Conservation (phyloP, 768 basidiomycete genomes). For the Naematelia aurantialba region DNA sequence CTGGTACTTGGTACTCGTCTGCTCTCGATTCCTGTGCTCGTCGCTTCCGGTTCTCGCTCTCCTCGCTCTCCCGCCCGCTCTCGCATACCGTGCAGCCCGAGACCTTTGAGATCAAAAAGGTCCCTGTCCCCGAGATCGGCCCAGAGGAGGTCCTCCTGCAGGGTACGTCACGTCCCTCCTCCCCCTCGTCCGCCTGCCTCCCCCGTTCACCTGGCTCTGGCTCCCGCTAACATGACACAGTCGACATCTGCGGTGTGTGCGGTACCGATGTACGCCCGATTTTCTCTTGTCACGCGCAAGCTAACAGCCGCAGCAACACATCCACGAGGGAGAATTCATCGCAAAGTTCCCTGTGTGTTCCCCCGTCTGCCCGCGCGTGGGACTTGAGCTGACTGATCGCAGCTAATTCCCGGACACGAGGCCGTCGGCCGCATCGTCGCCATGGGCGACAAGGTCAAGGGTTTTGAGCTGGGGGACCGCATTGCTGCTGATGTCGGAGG, state of each 20-base stretch:
- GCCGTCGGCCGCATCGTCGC: slow-evolving; percentile 69
- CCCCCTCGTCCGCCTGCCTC: slow-evolving; percentile 2
- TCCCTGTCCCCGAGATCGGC: slow-evolving; percentile 63
- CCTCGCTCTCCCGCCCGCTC: background rate
- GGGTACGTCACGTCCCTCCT: slow-evolving; percentile 53
- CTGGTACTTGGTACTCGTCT: background rate
- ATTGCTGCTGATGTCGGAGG: slow-evolving; percentile 75
- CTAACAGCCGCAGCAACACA: slow-evolving; percentile 52
- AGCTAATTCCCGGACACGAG: slow-evolving; percentile 73
- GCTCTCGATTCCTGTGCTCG: background rate
- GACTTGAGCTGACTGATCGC: slow-evolving; percentile 26
- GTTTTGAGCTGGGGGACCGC: slow-evolving; percentile 72
- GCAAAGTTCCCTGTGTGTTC: slow-evolving; percentile 62
- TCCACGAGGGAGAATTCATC: slow-evolving; percentile 68
- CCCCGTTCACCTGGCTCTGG: slow-evolving; percentile 10
- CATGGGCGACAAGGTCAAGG: slow-evolving; percentile 74
- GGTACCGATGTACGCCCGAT: slow-evolving; percentile 56
- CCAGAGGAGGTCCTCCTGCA: slow-evolving; percentile 74
- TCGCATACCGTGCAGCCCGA: slow-evolving; percentile 54
- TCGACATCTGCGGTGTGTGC: slow-evolving; percentile 56
- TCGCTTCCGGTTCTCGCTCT: slow-evolving; percentile 5
- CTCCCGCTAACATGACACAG: slow-evolving; percentile 14
- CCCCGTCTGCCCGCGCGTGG: slow-evolving; percentile 15
- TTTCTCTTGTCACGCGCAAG: background rate
- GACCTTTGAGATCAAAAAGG: slow-evolving; percentile 64